phyloP scores from a whole-genome alignment of 2,329 filamentous ascomycete genomes.

The Colletotrichum aenigma region DNA sequence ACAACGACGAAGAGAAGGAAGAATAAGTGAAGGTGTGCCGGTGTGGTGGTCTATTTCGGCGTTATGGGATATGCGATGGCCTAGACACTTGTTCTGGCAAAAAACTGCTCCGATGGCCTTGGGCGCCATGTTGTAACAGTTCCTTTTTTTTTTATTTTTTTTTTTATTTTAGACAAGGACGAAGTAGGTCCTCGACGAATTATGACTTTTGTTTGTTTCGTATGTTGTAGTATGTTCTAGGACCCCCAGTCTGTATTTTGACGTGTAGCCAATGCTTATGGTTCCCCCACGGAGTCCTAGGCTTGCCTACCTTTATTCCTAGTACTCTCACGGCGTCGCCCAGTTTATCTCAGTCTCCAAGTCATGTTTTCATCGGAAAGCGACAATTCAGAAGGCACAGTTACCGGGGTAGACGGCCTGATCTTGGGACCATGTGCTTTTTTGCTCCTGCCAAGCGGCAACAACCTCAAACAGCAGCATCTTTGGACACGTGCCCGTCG shows the following conservation, averaged over 20 bases:
- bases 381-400: background rate
- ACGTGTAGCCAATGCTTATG: background rate
- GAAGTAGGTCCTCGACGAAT: background rate
- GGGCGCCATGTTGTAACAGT: background rate
- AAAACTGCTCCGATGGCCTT: background rate
- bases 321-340: background rate
- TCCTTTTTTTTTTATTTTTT: background rate
- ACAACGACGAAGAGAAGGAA: slow-evolving; percentile 5
- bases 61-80: background rate
- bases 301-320: background rate
- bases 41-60: background rate
- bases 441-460: background rate
- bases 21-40: background rate
- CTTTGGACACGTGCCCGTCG: background rate
- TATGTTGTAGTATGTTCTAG: background rate
- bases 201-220: background rate
- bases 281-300: background rate
- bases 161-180: background rate
- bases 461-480: background rate
- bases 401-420: background rate
- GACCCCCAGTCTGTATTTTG: background rate
- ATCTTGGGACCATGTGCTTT: background rate
- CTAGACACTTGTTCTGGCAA: background rate
- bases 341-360: background rate
- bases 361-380: background rate